Percentiles rank a stretch among this genome's conserved stretches.
phyloP scores from a whole-genome alignment of 371 early-diverging fungal genomes.

The Zychaea mexicana region DNA sequence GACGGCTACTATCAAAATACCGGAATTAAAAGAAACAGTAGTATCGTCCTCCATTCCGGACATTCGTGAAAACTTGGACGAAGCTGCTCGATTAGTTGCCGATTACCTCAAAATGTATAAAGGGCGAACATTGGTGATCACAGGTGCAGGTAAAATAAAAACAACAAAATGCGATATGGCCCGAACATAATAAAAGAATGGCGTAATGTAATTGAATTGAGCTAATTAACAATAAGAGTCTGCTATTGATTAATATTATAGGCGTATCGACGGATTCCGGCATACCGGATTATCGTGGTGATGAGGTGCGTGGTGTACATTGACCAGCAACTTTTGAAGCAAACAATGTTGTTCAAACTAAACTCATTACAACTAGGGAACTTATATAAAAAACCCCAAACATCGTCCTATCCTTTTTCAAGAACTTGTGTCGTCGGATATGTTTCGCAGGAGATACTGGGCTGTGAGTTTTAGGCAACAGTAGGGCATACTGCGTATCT shows the following conservation, averaged over 20 bases:
- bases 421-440: conserved; percentile 64
- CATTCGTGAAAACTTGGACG: conserved; percentile 18
- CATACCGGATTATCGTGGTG: conserved; percentile 91
- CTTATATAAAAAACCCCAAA: conserved; percentile 77
- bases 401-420: conserved; percentile 84
- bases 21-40: conserved; percentile 25
- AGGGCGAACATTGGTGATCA: conserved; percentile 50
- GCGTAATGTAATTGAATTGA: neutral
- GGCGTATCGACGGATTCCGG: conserved; percentile 83
- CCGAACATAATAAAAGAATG: neutral
- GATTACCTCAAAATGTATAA: conserved; percentile 44
- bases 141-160: conserved; percentile 52
- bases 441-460: conserved; percentile 87
- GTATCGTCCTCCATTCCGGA: conserved; percentile 9
- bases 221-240: neutral
- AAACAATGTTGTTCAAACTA: neutral
- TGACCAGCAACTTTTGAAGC: neutral
- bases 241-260: conserved; percentile 11
- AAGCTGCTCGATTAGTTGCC: conserved; percentile 35
- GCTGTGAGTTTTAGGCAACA: conserved; percentile 27
- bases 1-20: conserved; percentile 41
- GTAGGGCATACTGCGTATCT: neutral
- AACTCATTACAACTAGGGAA: no score
- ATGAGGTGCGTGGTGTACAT: conserved; percentile 41
- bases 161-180: no score